Base-by-base conservation (phyloP, 257 asterid species). In the Verbascum thapsus region DNA sequence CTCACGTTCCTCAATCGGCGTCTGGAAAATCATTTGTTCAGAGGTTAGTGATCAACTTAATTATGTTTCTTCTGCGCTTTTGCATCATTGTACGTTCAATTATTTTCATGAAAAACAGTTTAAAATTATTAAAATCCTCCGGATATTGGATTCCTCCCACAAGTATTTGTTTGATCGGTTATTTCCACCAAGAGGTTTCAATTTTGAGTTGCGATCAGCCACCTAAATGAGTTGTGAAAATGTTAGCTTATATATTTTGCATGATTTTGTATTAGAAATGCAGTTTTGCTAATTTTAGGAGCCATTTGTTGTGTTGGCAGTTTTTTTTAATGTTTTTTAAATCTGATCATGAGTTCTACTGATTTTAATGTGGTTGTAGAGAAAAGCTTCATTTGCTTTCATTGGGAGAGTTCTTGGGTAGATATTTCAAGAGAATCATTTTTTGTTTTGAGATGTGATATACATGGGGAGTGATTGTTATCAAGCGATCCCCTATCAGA, bases 71-170 rank as follows among this genome's bases (percentile, higher is more conserved):
- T 39, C 1, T 19, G 61, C 32, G 53, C 26, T 68, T 68, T 58
- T 34, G n/a, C 32, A 22, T 23, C 30, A 43, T 7, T 11, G 7
- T 17, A 34, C 17, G 13, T 35, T 42, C 44, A 4, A 15, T 20
- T 38, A 6, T 63, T 58, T 49, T 9, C n/a, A 1, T 37, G 48
- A 26, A 17, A 0, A 18, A 8, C 8, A 9, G 1, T n/a, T n/a
- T 23, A n/a, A 16, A 23, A 11, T 15, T 52, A 22, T 26, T 52
- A 11, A 30, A 53, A 42, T 38, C 71, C 71, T 65, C 17, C 47
- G 18, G 16, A 8, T 10, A 10, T 64, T 49, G 17, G 48, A 1
- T 35, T 44, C 7, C 30, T 20, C 23, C 12, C 10, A 12, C 12
- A 12, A 15, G 10, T 39, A 47, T 7, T 45, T 53, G 18, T 12